Evolutionary conservation across 2,329 filamentous ascomycete genomes (phyloP), one percentile per base, ranked within the genome.

Genomic region (Ceratocystis lukuohia): DNA sequence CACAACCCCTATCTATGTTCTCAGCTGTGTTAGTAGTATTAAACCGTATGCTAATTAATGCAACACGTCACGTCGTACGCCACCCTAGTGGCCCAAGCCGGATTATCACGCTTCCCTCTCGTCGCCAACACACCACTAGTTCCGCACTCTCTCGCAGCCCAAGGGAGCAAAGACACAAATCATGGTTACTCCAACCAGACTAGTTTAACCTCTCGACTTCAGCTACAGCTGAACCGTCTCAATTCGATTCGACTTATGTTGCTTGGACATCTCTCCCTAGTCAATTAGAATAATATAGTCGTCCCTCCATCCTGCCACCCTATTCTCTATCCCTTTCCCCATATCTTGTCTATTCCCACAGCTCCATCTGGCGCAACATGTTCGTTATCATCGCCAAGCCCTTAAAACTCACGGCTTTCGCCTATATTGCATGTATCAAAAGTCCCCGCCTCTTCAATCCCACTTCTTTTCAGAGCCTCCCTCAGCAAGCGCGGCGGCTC

Each of bases 391-490:
- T 41, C 8, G 2, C 17, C 7, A 22, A 17, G n/a, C 20, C 28
- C 20, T 59, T 48, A 87, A 74, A 91, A 94, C 73, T 91, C 88
- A 68, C 84, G 82, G 71, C 86, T 92, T 77, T 93, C 90, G 0
- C 91, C 90, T 77, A 96, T 89, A 70, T 89, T 85, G 72, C 90
- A 93, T 1, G 89, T 82, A 72, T 92, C 91, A 77, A 94, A 95
- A 0, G 88, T 78, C 0, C 89, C 90, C 59, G 80, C 82, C 75
- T 92, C 88, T 0, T 82, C 78, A 0, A 95, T 73, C 0, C 83
- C 84, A 71, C 85, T 86, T 71, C 80, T 82, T 71, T 78, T 81
- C 73, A 96, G 75, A 1, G 91, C 91, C 73, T 88, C 80, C 74
- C 80, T 87, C 69, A 96, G 76, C 73, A 88, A 76, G 74, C 75